phyloP scores from a whole-genome alignment of 495 filamentous ascomycete species.

The Penicillium verhagenii region DNA sequence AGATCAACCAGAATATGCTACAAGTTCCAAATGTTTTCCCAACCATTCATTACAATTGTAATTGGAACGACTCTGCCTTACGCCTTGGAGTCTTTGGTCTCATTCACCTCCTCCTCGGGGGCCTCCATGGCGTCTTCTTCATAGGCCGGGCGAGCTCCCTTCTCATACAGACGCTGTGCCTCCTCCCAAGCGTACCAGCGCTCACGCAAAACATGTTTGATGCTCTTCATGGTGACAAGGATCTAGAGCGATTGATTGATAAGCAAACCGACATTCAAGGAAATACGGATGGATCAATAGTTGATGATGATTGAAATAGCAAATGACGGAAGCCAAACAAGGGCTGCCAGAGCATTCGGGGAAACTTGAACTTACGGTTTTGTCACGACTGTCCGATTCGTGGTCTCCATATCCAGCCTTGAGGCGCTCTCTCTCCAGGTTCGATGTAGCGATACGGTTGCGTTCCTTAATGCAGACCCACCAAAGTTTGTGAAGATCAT shows the following conservation, averaged over 20 bases:
- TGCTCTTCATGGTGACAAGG: slow-evolving; percentile 66
- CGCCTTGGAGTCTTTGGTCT: slow-evolving; percentile 12
- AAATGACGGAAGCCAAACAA: background rate
- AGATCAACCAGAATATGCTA: slow-evolving; percentile 9
- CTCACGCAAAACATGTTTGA: slow-evolving; percentile 84
- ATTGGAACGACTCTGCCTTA: background rate
- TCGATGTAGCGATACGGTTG: slow-evolving; percentile 82
- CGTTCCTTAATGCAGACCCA: slow-evolving; percentile 92
- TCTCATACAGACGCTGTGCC: slow-evolving; percentile 66
- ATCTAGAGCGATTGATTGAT: slow-evolving; percentile 49
- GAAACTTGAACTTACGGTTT: slow-evolving; percentile 52
- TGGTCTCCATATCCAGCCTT: slow-evolving; percentile 65
- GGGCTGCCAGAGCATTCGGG: background rate
- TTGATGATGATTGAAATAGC: background rate
- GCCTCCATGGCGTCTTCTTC: slow-evolving; percentile 9
- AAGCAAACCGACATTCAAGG: background rate
- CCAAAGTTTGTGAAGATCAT: slow-evolving; percentile 90
- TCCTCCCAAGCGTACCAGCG: slow-evolving; percentile 89
- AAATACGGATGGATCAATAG: background rate
- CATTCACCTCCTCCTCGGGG: slow-evolving; percentile 11
- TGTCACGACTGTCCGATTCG: slow-evolving; percentile 59
- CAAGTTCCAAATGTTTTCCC: background rate
- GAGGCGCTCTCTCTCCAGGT: slow-evolving; percentile 60
- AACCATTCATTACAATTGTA: background rate
- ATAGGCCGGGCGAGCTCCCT: slow-evolving; percentile 42